Conservation (phyloP, 129 eudicot species). For the Ambrosia trifida region DNA sequence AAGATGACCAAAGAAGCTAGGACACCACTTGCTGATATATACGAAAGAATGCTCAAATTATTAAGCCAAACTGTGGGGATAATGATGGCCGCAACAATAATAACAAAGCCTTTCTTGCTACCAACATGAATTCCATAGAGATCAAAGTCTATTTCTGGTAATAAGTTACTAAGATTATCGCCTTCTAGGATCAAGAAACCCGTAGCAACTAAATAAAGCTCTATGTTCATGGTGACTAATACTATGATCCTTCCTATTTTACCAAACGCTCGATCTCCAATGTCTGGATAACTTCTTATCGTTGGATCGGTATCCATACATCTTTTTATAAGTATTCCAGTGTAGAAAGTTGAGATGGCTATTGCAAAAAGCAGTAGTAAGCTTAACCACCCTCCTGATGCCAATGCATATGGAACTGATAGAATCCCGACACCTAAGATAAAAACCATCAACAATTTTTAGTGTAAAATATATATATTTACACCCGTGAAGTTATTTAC, state of each 20-base stretch:
- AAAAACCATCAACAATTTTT: not conserved
- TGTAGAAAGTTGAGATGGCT: slow-evolving; percentile 68
- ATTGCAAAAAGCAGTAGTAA: slow-evolving; percentile 54
- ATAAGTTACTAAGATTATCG: slow-evolving; percentile 65
- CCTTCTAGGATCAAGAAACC: slow-evolving; percentile 94
- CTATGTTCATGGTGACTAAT: slow-evolving; percentile 63
- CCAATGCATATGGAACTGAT: slow-evolving; percentile 77
- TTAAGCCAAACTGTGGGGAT: slow-evolving; percentile 77
- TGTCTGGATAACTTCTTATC: slow-evolving; percentile 76
- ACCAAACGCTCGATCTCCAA: slow-evolving; percentile 83
- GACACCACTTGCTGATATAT: slow-evolving; percentile 84
- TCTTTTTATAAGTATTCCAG: slow-evolving; percentile 68
- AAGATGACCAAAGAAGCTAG: slow-evolving; percentile 69
- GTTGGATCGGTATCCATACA: slow-evolving; percentile 78
- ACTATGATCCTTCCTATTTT: slow-evolving; percentile 56
- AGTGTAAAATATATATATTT: not conserved
- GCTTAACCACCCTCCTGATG: slow-evolving; percentile 96
- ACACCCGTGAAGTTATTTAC: no score
- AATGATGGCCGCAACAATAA: slow-evolving; percentile 68
- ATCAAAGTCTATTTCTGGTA: slow-evolving; percentile 53
- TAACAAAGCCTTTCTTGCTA: slow-evolving; percentile 60
- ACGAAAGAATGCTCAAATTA: slow-evolving; percentile 79
- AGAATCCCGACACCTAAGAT: slow-evolving; percentile 87
- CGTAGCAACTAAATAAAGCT: slow-evolving; percentile 79
- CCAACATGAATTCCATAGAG: slow-evolving; percentile 48